Evolutionary conservation across 371 early-diverging fungal species (phyloP), one percentile per base, ranked within the genome.

Genomic region (Apophysomyces variabilis): DNA sequence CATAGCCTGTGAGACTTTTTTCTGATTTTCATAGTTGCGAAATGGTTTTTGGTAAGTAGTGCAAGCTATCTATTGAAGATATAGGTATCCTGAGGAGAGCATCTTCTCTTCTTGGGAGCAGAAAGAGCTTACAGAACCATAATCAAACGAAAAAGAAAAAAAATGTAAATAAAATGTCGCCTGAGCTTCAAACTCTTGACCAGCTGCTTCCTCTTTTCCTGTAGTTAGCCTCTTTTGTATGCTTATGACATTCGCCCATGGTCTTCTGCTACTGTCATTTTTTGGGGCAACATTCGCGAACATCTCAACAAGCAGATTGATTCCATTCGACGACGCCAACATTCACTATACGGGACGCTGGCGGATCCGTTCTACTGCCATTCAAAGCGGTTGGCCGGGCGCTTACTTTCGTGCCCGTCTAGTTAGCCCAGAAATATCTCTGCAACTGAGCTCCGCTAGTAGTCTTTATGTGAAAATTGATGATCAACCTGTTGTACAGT

Each of bases 261-360:
- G 38, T 54, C 21, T 50, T 14, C 36, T 50, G 8, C 16, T 56
- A 47, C 38, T 38, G 26, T 32, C 38, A 61, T 32, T 38, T 16
- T 11, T 46, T 32, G 39, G 38, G 9, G 39, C 56, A 18, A 16
- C 54, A 16, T 37, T 50, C 54, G 44, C 14, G 58, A n/a, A 37
- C 9, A 47, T 18, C 37, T 32, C 54, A 21, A 35, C 54, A 21
- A 62, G 58, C 35, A 67, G 36, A 18, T 38, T 66, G 39, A 64
- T 69, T 58, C 69, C 72, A 26, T 69, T 66, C 58, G 57, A 71
- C 54, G 71, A 78, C 60, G 41, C 61, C 21, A 73, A 76, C 67
- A 77, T 81, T 45, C 69, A 73, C n/a, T 81, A 78, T 44, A 65
- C 67, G 65, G 81, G 81, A 36, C 76, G 75, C 46, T 81, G 81